These are phyloP conservation scores for Termitomyces sp. DNA, from an alignment of 768 basidiomycete species.

Conservation along the genomic window DNA sequence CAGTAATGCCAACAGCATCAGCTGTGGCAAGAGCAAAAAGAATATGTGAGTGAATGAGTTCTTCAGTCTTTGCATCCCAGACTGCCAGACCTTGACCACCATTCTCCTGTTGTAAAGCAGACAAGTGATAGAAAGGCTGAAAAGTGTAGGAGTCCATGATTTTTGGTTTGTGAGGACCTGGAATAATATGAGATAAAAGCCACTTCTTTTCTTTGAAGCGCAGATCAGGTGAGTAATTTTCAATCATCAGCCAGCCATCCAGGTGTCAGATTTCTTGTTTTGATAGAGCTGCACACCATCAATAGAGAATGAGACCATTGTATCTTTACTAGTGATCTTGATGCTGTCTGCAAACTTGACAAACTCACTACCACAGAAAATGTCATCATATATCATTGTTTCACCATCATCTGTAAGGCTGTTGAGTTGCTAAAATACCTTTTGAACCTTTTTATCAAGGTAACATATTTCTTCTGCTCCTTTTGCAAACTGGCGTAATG, in stretches of 20 bases:
- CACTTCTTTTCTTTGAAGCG: slow-evolving; percentile 32
- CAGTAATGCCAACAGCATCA: no score
- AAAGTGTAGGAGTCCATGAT: no score
- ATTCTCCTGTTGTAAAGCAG: not conserved
- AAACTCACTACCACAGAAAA: slow-evolving; percentile 25
- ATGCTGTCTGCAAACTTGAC: slow-evolving; percentile 18
- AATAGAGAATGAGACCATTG: slow-evolving; percentile 26
- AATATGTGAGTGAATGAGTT: not conserved
- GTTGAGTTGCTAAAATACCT: no score
- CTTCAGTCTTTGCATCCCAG: not conserved
- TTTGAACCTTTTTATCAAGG: no score
- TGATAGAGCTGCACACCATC: no score
- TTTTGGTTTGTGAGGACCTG: slow-evolving; percentile 40
- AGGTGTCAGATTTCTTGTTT: slow-evolving; percentile 37
- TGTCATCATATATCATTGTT: no score
- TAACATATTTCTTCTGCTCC: no score
- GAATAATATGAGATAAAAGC: slow-evolving; percentile 30
- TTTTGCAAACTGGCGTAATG: no score
- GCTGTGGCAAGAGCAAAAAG: no score
- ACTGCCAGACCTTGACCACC: not conserved
- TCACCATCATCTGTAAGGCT: no score
- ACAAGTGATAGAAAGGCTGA: slow-evolving; percentile 22
- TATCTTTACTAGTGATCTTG: slow-evolving; percentile 27
- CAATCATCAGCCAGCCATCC: slow-evolving; percentile 36
- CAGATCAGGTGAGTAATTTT: slow-evolving; percentile 24